Conservation (phyloP, 768 basidiomycete species). For the Amanita polypyramis region DNA sequence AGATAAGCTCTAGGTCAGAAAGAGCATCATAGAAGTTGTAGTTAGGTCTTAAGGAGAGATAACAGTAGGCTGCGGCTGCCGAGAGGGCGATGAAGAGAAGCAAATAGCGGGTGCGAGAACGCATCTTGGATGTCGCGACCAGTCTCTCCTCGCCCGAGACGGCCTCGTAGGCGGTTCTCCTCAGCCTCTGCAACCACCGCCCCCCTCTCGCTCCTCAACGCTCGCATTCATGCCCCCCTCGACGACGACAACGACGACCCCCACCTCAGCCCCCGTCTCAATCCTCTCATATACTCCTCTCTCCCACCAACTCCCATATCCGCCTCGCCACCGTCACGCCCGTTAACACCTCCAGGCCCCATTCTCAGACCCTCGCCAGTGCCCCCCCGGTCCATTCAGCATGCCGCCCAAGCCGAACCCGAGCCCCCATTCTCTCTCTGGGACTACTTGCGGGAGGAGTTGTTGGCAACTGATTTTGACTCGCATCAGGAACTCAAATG, state of each 20-base stretch:
- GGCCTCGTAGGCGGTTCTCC: conserved; percentile 23
- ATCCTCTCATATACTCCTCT: conserved; percentile 42
- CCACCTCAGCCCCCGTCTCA: conserved; percentile 23
- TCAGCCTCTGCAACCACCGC: conserved; percentile 14
- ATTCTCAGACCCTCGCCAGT: conserved; percentile 16
- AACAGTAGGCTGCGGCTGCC: conserved; percentile 22
- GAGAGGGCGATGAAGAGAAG: conserved; percentile 13
- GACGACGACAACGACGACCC: conserved; percentile 23
- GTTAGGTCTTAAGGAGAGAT: conserved; percentile 25
- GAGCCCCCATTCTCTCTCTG: conserved; percentile 77
- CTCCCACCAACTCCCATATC: conserved; percentile 65
- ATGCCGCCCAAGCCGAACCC: conserved; percentile 17
- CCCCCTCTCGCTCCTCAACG: conserved; percentile 14
- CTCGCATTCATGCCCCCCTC: conserved; percentile 20
- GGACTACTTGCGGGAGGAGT: conserved; percentile 86
- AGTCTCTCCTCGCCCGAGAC: conserved; percentile 15
- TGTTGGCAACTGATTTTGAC: conserved; percentile 88
- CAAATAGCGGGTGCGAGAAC: background rate
- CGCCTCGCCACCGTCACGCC: conserved; percentile 29
- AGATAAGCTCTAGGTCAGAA: conserved; percentile 18
- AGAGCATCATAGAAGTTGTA: conserved; percentile 26
- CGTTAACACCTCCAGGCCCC: conserved; percentile 21
- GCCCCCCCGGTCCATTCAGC: conserved; percentile 12
- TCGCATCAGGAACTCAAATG: conserved; percentile 90
- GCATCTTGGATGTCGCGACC: background rate